Conservation (phyloP, 495 filamentous ascomycete species). For the Cenococcum geophilum region DNA sequence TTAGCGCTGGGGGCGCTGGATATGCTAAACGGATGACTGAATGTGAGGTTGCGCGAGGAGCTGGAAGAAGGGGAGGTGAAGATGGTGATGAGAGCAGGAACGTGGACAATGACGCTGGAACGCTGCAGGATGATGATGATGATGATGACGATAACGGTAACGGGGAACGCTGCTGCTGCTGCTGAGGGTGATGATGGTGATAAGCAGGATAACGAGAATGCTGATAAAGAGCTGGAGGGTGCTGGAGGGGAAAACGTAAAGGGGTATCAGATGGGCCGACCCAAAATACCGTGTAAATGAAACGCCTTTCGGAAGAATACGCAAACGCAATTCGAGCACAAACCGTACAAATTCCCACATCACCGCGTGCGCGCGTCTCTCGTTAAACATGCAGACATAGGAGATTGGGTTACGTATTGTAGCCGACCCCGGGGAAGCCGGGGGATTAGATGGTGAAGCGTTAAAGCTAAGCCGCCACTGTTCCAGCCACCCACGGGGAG, state of each 20-base stretch:
- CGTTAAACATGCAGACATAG: not conserved
- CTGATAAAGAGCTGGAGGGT: too few species aligned
- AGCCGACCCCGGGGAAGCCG: not conserved
- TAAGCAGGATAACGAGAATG: too few species aligned
- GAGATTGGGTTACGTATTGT: not conserved
- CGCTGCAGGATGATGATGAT: not conserved
- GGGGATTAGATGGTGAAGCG: too few species aligned
- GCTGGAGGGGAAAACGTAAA: not conserved
- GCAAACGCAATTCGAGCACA: not conserved
- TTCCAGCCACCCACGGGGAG: too few species aligned
- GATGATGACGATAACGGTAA: not conserved
- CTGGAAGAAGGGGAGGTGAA: not conserved
- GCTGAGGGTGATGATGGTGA: too few species aligned
- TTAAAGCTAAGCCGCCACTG: too few species aligned
- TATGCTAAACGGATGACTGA: too few species aligned
- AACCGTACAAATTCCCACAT: not conserved
- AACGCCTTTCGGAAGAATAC: constrained; percentile 3
- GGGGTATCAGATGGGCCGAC: constrained; percentile 15
- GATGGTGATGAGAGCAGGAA: not conserved
- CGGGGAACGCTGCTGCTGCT: too few species aligned
- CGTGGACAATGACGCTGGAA: not conserved
- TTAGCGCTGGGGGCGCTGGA: too few species aligned
- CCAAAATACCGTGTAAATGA: constrained; percentile 7
- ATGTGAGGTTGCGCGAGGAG: too few species aligned
- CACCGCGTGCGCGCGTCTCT: not conserved